Percentiles rank a stretch among this genome's conserved stretches.
Conservation (phyloP, 2,329 filamentous ascomycete genomes). For the Fusarium sp. region DNA sequence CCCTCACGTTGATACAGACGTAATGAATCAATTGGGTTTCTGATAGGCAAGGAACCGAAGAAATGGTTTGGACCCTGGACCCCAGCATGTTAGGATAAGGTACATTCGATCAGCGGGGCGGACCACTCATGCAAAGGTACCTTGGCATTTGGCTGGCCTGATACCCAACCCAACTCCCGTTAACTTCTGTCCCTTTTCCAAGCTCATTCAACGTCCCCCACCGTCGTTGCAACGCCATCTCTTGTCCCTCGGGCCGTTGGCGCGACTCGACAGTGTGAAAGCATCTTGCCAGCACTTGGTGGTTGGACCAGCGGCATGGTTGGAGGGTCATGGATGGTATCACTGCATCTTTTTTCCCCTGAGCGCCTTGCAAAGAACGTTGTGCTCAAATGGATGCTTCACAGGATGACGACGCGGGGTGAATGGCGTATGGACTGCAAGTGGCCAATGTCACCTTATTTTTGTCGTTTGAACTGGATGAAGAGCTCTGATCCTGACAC, state of each 20-base stretch:
- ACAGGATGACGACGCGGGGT: conserved; percentile 31
- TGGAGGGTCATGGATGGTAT: conserved; percentile 38
- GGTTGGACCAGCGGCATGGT: conserved; percentile 35
- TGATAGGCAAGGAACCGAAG: conserved; percentile 29
- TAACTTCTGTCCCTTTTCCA: conserved; percentile 21
- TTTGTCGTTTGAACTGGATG: conserved; percentile 21
- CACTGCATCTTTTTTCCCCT: conserved; percentile 33
- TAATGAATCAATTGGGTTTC: conserved; percentile 26
- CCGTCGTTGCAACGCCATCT: conserved; percentile 35
- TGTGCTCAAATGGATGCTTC: conserved; percentile 20
- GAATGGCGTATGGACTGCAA: neutral
- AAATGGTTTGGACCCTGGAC: conserved; percentile 38
- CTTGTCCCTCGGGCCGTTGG: conserved; percentile 45
- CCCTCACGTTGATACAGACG: neutral
- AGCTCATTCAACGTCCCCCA: conserved; percentile 34
- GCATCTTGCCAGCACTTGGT: conserved; percentile 40
- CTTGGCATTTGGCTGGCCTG: conserved; percentile 19
- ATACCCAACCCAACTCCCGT: conserved; percentile 39
- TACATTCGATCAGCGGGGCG: conserved; percentile 28
- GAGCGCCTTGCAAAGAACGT: conserved; percentile 24
- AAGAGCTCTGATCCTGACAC: conserved; percentile 28
- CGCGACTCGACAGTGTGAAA: conserved; percentile 44
- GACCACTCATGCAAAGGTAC: conserved; percentile 24
- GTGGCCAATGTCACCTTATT: neutral
- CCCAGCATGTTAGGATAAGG: conserved; percentile 23